phyloP scores from a whole-genome alignment of 2,329 filamentous ascomycete genomes.

The Diaporthe citrichinensis region DNA sequence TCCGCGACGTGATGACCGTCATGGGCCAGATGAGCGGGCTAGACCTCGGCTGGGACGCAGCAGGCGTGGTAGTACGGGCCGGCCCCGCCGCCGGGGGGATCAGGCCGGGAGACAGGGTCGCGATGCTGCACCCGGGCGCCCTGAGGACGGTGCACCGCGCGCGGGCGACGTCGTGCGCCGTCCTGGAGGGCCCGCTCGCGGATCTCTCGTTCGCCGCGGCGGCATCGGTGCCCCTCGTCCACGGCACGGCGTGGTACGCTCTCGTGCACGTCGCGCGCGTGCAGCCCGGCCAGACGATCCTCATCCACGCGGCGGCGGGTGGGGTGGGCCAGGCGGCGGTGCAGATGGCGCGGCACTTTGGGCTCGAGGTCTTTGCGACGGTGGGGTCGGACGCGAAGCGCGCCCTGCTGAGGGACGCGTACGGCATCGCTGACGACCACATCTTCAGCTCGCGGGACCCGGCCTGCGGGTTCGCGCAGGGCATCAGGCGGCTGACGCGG shows the following conservation, averaged over 20 bases:
- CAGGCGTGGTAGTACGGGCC: constrained; percentile 50
- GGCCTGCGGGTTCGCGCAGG: constrained; percentile 48
- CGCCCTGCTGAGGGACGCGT: not conserved
- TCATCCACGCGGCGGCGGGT: constrained; percentile 16
- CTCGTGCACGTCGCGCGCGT: constrained; percentile 13
- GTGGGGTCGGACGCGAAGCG: constrained; percentile 17
- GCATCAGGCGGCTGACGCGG: constrained; percentile 47
- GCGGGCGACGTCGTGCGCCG: constrained; percentile 42
- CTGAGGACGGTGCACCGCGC: not conserved
- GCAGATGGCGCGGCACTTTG: not conserved
- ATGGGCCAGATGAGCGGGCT: constrained; percentile 51
- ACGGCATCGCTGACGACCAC: not conserved
- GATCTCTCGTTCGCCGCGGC: constrained; percentile 22
- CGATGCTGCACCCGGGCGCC: constrained; percentile 38
- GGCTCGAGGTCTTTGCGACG: constrained; percentile 8
- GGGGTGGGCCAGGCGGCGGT: constrained; percentile 27
- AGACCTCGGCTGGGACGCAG: constrained; percentile 51
- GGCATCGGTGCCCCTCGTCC: constrained; percentile 25
- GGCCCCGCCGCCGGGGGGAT: constrained; percentile 47
- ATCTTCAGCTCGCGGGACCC: constrained; percentile 48
- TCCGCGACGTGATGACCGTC: constrained; percentile 54
- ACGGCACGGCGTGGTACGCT: not conserved
- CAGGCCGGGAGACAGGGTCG: constrained; percentile 47
- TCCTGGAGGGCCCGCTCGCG: constrained; percentile 6
- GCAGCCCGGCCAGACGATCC: constrained; percentile 41